These are phyloP conservation scores for Dothistroma pini DNA, from an alignment of 2,329 filamentous ascomycete species.

Conservation along the genomic window DNA sequence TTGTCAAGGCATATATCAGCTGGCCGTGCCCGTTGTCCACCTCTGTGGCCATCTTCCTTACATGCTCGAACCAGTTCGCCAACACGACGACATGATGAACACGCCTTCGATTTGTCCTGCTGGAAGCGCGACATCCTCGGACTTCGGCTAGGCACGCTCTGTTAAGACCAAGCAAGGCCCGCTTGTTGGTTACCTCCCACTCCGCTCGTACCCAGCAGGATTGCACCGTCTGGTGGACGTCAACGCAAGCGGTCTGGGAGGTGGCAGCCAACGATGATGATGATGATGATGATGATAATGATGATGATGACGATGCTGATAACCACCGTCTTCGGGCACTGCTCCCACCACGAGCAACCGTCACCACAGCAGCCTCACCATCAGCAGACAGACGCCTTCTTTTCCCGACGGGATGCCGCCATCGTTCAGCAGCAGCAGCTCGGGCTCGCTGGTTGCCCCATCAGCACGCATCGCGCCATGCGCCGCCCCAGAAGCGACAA, in stretches of 20 bases:
- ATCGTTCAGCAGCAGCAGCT: not conserved
- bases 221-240: conserved; percentile 5
- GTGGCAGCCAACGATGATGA: too few relatives aligned
- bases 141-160: not conserved
- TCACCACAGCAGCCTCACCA: not conserved
- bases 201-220: conserved; percentile 12
- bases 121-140: conserved; percentile 9
- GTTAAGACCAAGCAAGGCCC: not conserved
- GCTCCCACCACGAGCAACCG: not conserved
- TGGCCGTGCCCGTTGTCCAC: not conserved
- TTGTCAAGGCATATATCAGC: not conserved
- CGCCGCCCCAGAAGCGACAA: conserved; percentile 11
- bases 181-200: conserved; percentile 1
- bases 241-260: not conserved
- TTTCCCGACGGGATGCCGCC: conserved; percentile 6
- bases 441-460: not conserved
- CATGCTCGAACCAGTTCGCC: not conserved
- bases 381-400: conserved; percentile 8
- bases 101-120: not conserved
- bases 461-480: not conserved
- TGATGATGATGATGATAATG: too few relatives aligned
- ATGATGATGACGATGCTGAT: too few relatives aligned
- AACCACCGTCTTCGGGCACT: too few relatives aligned
- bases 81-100: not conserved
- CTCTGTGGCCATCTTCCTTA: not conserved